phyloP scores from a whole-genome alignment of 371 early-diverging fungal genomes.

The Mortierella sp. region DNA sequence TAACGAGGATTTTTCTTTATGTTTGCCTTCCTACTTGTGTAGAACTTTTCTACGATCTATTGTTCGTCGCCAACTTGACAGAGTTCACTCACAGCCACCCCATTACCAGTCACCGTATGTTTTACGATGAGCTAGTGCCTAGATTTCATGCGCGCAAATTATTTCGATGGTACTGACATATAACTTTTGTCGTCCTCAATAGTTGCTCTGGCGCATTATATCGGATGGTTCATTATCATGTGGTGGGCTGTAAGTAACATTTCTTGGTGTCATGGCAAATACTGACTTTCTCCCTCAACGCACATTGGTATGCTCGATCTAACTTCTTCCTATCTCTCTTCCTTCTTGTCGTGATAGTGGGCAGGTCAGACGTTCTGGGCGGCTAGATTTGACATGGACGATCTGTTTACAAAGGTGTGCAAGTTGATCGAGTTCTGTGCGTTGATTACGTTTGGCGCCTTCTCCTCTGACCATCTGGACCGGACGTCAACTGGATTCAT shows the following conservation, averaged over 20 bases:
- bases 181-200: neutral
- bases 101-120: conserved; percentile 63
- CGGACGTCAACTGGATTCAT: conserved; percentile 68
- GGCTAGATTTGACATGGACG: conserved; percentile 72
- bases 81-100: conserved; percentile 72
- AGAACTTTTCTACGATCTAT: conserved; percentile 72
- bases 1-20: neutral
- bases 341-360: conserved; percentile 18
- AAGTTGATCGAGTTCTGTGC: conserved; percentile 63
- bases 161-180: neutral
- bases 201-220: conserved; percentile 65
- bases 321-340: neutral
- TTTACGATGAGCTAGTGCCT: neutral
- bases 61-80: conserved; percentile 71
- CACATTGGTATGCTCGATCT: neutral
- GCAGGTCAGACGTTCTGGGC: conserved; percentile 57
- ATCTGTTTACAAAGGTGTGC: conserved; percentile 45
- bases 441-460: conserved; percentile 44
- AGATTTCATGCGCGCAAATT: neutral
- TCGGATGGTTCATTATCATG: conserved; percentile 70
- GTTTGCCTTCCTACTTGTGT: neutral
- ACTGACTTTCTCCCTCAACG: neutral
- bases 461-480: conserved; percentile 54
- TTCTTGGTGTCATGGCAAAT: neutral
- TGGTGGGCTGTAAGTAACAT: conserved; percentile 70